Base-by-base conservation (phyloP, 805 yeast species). In the Sugiyamaella valdiviana region DNA sequence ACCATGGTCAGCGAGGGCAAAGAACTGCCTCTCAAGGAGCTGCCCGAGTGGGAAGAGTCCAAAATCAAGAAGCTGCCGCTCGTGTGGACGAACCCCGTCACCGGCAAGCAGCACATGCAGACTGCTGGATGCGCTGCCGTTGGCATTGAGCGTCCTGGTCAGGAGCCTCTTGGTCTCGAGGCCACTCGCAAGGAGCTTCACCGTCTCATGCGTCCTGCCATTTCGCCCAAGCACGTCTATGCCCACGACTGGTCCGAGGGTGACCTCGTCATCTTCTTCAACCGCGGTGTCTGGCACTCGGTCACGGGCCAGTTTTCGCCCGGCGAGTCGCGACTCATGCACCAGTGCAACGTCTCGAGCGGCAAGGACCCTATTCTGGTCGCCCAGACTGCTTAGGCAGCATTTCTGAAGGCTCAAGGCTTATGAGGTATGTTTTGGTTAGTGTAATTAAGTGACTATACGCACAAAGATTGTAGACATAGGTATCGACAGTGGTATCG, bases 61-160 rank as follows among this genome's bases (percentile, higher is more conserved):
- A 85, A 87, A 65, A 69, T 88, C 55, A 87, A 87, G 69, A 78
- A 71, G 53, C 73, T 87, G 54, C 96, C 96, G 10, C 71, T 88
- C 71, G 95, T 87, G 2, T 88, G 96, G 96, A 87, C 95, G 4
- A 88, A 88, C 63, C 95, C 95, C 15, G 82, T 83, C 36, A 88
- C 95, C 36, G 82, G 82, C 35, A 75, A 83, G 56, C 93, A 82
- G 49, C 95, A 85, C 60, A 73, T 88, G 54, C 95, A 88, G 67
- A 84, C 84, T 9, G 95, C 88, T 62, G 95, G 95, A 3, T 85
- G 95, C 63, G 87, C 95, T 67, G 82, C 86, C 51, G 78, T 78
- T 69, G 79, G 76, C 62, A 70, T 87, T 57, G 69, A 78, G 58
- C 70, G 72, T 22, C 69, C 72, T 26, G 72, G 77, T 36, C 91